Percentiles rank a stretch among this genome's conserved stretches.
Conservation (phyloP, 345 rosid species). For the Turnera subulata region DNA sequence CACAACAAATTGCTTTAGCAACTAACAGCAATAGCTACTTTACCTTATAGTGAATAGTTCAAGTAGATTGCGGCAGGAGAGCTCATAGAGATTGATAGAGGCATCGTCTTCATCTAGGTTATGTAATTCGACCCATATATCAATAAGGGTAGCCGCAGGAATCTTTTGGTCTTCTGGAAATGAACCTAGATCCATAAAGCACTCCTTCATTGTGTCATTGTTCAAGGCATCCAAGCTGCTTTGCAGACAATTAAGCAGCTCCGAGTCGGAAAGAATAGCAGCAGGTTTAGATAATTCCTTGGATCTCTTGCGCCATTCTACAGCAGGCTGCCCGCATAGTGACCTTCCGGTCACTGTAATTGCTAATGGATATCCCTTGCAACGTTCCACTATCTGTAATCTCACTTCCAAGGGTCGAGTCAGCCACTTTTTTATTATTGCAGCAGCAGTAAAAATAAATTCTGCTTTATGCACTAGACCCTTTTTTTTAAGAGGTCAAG, state of each 20-base stretch:
- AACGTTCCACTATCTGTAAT: conserved; percentile 22
- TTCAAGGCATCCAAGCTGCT: conserved; percentile 24
- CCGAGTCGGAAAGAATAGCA: conserved; percentile 9
- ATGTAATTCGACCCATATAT: conserved; percentile 20
- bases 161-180: conserved; percentile 24
- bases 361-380: conserved; percentile 25
- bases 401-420: neutral
- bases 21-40: neutral
- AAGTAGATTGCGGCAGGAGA: conserved; percentile 14
- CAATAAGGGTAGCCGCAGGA: conserved; percentile 19
- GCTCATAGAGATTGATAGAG: conserved; percentile 11
- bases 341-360: conserved; percentile 23
- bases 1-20: neutral
- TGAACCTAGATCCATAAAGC: conserved; percentile 27
- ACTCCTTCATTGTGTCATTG: conserved; percentile 14
- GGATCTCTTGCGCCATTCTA: conserved; percentile 16
- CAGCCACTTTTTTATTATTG: neutral
- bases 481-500: too few relatives aligned
- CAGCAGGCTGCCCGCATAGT: conserved; percentile 11
- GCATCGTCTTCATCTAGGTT: conserved; percentile 17
- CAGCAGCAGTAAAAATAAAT: too few relatives aligned
- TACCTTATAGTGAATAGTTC: conserved; percentile 16
- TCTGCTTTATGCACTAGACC: too few relatives aligned
- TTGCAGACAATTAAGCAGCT: conserved; percentile 21
- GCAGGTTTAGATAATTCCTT: conserved; percentile 11